phyloP scores from a whole-genome alignment of 805 yeast species.

The Zygosaccharomyces siamensis region DNA sequence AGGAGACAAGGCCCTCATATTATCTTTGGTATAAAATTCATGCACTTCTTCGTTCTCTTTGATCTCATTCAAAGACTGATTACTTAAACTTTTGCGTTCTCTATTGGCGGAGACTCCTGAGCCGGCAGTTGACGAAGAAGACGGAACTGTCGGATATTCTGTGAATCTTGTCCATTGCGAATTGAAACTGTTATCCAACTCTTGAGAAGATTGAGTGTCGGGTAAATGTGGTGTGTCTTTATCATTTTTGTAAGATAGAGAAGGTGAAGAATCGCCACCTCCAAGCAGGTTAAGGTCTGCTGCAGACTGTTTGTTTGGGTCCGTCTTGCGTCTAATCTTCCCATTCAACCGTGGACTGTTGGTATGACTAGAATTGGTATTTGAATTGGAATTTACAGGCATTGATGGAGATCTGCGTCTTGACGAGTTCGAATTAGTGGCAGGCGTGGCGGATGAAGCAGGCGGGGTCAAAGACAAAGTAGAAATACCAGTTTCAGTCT shows the following conservation, averaged over 20 bases:
- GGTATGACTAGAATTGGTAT: background rate
- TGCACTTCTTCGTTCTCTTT: conserved; percentile 33
- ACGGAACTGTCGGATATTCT: conserved; percentile 13
- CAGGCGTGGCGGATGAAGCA: background rate
- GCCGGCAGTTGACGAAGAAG: conserved; percentile 12
- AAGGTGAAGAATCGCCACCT: conserved; percentile 1
- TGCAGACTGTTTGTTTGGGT: conserved; percentile 8
- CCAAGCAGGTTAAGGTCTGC: conserved; percentile 17
- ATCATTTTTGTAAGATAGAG: background rate
- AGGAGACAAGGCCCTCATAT: conserved; percentile 1
- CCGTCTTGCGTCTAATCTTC: conserved; percentile 8
- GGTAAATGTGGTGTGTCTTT: conserved; percentile 43
- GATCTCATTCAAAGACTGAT: conserved; percentile 33
- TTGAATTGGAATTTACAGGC: conserved; percentile 16
- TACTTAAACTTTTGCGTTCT: conserved; percentile 23
- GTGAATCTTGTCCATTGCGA: conserved; percentile 8
- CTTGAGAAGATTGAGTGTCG: conserved; percentile 35
- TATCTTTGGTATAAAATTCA: conserved; percentile 14
- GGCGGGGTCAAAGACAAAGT: background rate
- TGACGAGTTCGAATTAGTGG: conserved; percentile 6
- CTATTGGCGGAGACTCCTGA: conserved; percentile 10
- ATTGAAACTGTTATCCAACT: conserved; percentile 13
- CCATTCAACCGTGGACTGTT: conserved; percentile 2
- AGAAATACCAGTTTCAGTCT: background rate
- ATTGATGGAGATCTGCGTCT: conserved; percentile 23